A percentile compares a stretch with the other conserved stretches of the same genome.
Conservation (phyloP, 2,329 filamentous ascomycete genomes). For the Colletotrichum echinochloae region DNA sequence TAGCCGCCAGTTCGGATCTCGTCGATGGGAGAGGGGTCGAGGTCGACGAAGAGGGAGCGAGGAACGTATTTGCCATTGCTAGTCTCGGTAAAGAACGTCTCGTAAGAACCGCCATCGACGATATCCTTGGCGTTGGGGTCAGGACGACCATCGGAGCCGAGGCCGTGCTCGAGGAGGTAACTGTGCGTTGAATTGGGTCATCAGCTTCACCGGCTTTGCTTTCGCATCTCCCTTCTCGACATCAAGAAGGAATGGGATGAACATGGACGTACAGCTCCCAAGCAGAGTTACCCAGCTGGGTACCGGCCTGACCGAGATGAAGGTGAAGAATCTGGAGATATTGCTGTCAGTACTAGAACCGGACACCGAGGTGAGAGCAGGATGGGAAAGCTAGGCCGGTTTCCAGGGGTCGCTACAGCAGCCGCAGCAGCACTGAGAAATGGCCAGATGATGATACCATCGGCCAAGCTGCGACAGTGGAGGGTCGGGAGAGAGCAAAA, state of each 20-base stretch:
- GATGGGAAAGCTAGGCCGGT: slow-evolving; percentile 6
- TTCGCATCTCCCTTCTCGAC: slow-evolving; percentile 37
- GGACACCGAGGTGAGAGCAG: slow-evolving; percentile 17
- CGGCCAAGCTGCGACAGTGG: neutral
- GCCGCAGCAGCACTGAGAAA: slow-evolving; percentile 24
- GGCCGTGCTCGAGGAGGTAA: slow-evolving; percentile 79
- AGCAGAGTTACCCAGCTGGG: slow-evolving; percentile 79
- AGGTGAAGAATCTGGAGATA: slow-evolving; percentile 68
- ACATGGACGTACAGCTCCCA: slow-evolving; percentile 76
- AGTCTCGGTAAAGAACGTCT: slow-evolving; percentile 81
- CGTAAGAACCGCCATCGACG: slow-evolving; percentile 73
- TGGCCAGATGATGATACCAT: slow-evolving; percentile 28
- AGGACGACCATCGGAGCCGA: slow-evolving; percentile 72
- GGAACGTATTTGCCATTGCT: slow-evolving; percentile 79
- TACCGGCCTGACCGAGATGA: slow-evolving; percentile 76
- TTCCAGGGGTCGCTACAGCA: slow-evolving; percentile 30
- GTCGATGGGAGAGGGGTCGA: slow-evolving; percentile 79
- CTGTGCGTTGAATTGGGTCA: slow-evolving; percentile 52
- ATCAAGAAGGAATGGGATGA: slow-evolving; percentile 10
- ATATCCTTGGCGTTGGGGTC: slow-evolving; percentile 71
- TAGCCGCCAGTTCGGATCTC: slow-evolving; percentile 78
- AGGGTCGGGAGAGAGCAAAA: slow-evolving; percentile 3
- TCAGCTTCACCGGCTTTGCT: slow-evolving; percentile 43
- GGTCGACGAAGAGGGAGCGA: slow-evolving; percentile 78
- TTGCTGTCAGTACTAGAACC: slow-evolving; percentile 21